Evolutionary conservation across 148 eudicot genomes (phyloP), one percentile per base, ranked within the genome.

Genomic region (Bassia scoparia): DNA sequence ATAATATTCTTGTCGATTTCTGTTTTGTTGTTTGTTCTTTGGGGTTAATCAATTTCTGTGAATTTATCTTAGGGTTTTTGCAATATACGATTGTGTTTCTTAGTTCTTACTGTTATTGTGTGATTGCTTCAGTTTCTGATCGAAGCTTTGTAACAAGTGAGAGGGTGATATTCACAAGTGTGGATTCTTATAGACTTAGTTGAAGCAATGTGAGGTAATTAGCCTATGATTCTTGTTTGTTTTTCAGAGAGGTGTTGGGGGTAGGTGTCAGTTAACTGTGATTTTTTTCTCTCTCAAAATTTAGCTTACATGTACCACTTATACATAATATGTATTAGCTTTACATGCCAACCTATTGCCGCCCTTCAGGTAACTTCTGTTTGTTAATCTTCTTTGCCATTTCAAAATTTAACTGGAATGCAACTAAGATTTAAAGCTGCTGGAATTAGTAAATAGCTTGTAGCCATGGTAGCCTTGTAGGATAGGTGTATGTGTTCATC

Each of bases 261-360:
- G 12, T 41, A 12, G 46, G 46, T 41, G 46, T 41, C 46, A 41
- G 46, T 41, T 41, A 41, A 58, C 34, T n/a, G 31, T 0, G 62
- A 6, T 17, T 16, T n/a, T 5, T 18, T 48, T 44, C n/a, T 13
- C 43, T 59, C 24, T 59, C 38, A 4, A n/a, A 4, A 11, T 43
- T 44, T 41, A 26, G 18, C 59, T 60, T 71, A 24, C 43, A 24
- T 56, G 34, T 13, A 33, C n/a, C 46, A 41, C 14, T 8, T 41
- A 0, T 41, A 41, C 46, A 41, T 75, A 87, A 84, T 70, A 95
- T 95, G 99, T 95, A 95, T 77, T 92, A 96, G 97, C 87, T 89
- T 84, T 86, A 77, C 92, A 89, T 79, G 77, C 61, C 73, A 92
- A 92, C 70, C 79, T 95, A 73, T 78, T 89, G 82, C 99, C 54